Base-by-base conservation (phyloP, 2,329 filamentous ascomycete genomes). In the Phialocephala sp. region DNA sequence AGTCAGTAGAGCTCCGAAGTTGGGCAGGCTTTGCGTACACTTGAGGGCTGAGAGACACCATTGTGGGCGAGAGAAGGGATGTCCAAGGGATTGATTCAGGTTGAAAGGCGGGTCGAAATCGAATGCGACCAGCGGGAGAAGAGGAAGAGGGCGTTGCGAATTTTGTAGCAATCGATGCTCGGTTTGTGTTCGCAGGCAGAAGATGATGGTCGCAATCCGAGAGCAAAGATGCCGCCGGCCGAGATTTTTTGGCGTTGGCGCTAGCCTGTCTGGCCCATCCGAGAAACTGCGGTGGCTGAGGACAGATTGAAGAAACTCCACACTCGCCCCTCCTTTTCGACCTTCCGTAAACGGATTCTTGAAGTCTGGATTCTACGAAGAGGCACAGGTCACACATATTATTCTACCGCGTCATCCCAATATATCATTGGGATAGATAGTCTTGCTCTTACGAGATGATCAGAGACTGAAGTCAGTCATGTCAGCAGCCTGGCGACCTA, bases 41-140 rank as follows among this genome's bases (percentile, higher is more conserved):
- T 79, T 90, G 88, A 74, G 88, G 84, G 75, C 82, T 87, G 74
- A 90, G 80, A 66, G 80, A 79, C 74, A 79, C 86, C 87, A 89
- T 90, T 78, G 80, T 87, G 78, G 73, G 73, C 69, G 69, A 62
- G 68, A 54, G 70, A 36, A 12, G 14, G 8, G n/a, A 2, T n/a
- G 22, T 8, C 15, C 6, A 32, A 20, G 24, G 54, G 11, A 57
- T 12, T 35, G 12, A 22, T 20, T 22, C 27, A 54, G n/a, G 8
- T 20, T 9, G 20, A 43, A 35, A 2, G n/a, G 24, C n/a, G 54
- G 60, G 56, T 65, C 60, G 66, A 64, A 70, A 68, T 54, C 66
- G 54, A 70, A 70, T 71, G 65, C 70, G 67, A 70, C 65, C 57
- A 58, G 55, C 24, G 22, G 45, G 22, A 57, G 55, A 43, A 50